phyloP scores from a whole-genome alignment of 805 yeast species.

The Kuraishia capsulata region DNA sequence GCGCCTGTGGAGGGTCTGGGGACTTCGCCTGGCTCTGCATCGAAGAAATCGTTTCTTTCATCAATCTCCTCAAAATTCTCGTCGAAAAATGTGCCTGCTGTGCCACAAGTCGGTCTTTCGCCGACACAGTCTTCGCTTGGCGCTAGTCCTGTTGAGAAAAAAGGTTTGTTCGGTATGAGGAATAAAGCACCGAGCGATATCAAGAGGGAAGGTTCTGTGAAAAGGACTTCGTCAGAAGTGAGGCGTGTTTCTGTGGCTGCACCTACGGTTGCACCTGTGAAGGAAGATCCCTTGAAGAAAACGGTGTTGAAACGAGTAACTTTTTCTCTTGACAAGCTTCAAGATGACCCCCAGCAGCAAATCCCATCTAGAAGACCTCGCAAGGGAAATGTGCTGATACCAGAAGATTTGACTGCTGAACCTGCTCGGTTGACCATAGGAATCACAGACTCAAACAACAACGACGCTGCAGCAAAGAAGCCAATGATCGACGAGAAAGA shows the following conservation, averaged over 20 bases:
- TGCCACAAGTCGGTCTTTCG: neutral
- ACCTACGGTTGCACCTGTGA: conserved; percentile 2
- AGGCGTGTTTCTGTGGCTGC: conserved; percentile 3
- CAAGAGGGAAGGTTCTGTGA: neutral
- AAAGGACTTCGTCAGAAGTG: neutral
- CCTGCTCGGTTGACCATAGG: conserved; percentile 63
- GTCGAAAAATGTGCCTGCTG: conserved; percentile 1
- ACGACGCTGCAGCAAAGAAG: conserved; percentile 16
- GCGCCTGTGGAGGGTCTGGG: neutral
- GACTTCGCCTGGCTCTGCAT: neutral
- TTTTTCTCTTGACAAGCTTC: conserved; percentile 39
- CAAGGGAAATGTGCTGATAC: conserved; percentile 46
- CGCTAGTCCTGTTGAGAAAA: conserved; percentile 7
- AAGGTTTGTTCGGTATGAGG: conserved; percentile 12
- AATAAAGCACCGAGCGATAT: conserved; percentile 2
- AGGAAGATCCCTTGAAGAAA: conserved; percentile 13
- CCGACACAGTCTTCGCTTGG: neutral
- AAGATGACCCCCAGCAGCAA: conserved; percentile 52
- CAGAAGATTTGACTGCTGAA: conserved; percentile 57
- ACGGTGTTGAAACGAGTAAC: conserved; percentile 35
- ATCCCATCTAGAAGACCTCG: conserved; percentile 48
- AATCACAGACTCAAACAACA: conserved; percentile 40
- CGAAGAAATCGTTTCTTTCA: conserved; percentile 17
- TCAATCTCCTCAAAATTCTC: conserved; percentile 25
- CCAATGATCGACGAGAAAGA: conserved; percentile 34